Percentiles rank a stretch among this genome's conserved stretches.
Conservation (phyloP, 805 yeast species). For the Metschnikowia santaceciliae region DNA sequence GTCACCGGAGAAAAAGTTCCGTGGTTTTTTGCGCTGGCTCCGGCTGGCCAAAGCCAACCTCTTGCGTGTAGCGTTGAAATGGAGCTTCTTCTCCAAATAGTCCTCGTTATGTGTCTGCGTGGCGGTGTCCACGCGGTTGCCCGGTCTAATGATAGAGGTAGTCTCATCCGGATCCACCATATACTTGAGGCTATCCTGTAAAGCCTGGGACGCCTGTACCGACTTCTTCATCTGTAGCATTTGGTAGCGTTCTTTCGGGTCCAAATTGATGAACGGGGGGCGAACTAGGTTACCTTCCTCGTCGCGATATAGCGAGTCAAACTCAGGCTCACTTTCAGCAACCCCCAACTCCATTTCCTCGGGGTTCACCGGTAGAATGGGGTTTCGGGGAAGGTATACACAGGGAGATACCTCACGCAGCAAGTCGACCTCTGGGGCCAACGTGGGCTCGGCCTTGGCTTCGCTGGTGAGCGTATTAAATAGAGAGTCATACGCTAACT, state of each 20-base stretch:
- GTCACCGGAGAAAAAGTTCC: constrained; percentile 33
- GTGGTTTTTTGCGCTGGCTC: constrained; percentile 13
- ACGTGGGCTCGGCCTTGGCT: constrained; percentile 4
- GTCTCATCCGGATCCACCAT: constrained; percentile 42
- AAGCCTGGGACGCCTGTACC: constrained; percentile 32
- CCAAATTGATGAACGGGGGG: constrained; percentile 43
- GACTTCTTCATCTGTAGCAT: constrained; percentile 37
- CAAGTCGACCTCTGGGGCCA: constrained; percentile 4
- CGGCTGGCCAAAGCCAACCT: constrained; percentile 13
- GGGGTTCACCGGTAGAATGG: constrained; percentile 15
- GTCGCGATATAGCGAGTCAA: constrained; percentile 33
- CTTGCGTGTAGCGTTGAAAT: constrained; percentile 21
- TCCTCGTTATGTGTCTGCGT: constrained; percentile 38
- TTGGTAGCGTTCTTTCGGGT: constrained; percentile 41
- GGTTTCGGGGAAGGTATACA: constrained; percentile 14
- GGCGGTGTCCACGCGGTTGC: constrained; percentile 35
- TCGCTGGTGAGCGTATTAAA: constrained; percentile 8
- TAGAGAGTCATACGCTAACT: constrained; percentile 9
- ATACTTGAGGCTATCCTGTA: constrained; percentile 33
- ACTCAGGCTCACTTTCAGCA: constrained; percentile 23
- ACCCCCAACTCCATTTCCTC: constrained; percentile 9
- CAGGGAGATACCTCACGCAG: constrained; percentile 16
- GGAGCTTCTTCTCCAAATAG: constrained; percentile 26
- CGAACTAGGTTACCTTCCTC: constrained; percentile 36
- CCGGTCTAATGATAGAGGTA: constrained; percentile 14